These are phyloP conservation scores for Paecilomyces dactylethromorphus DNA, from an alignment of 2,329 filamentous ascomycete genomes.

Conservation along the genomic window DNA sequence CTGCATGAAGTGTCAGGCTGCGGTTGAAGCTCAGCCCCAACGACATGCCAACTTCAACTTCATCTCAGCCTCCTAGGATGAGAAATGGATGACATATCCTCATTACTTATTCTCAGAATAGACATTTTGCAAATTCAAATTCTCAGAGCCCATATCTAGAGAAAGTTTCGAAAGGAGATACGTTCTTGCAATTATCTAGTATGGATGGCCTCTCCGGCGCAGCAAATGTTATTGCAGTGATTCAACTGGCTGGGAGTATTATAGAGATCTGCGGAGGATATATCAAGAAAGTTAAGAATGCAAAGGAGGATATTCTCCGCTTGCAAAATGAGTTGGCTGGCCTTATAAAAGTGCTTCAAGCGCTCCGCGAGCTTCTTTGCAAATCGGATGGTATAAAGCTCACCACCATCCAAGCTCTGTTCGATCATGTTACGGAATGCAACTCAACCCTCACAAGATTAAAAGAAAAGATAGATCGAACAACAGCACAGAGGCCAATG, in stretches of 20 bases:
- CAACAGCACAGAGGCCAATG: conserved; percentile 8
- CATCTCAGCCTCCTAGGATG: no score
- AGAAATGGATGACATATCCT: no score
- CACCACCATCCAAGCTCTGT: neutral
- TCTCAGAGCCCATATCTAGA: no score
- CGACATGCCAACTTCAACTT: no score
- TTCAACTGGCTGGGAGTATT: conserved; percentile 15
- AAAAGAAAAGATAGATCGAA: conserved; percentile 8
- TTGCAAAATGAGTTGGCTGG: conserved; percentile 5
- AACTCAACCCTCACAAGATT: conserved; percentile 3
- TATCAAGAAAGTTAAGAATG: conserved; percentile 15
- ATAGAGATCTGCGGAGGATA: conserved; percentile 16
- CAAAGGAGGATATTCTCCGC: conserved; percentile 13
- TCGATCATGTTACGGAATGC: conserved; percentile 3
- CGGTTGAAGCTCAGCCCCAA: no score
- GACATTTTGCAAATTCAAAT: no score
- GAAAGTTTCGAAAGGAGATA: no score
- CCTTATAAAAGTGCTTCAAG: conserved; percentile 10
- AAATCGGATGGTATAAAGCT: conserved; percentile 2
- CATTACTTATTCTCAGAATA: no score
- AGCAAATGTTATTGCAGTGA: conserved; percentile 17
- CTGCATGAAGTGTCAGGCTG: no score
- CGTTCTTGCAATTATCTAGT: no score
- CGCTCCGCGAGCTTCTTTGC: conserved; percentile 9
- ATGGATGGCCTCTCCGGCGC: conserved; percentile 7